phyloP scores from a whole-genome alignment of 2,329 filamentous ascomycete species.

The Trichophyton verrucosum region DNA sequence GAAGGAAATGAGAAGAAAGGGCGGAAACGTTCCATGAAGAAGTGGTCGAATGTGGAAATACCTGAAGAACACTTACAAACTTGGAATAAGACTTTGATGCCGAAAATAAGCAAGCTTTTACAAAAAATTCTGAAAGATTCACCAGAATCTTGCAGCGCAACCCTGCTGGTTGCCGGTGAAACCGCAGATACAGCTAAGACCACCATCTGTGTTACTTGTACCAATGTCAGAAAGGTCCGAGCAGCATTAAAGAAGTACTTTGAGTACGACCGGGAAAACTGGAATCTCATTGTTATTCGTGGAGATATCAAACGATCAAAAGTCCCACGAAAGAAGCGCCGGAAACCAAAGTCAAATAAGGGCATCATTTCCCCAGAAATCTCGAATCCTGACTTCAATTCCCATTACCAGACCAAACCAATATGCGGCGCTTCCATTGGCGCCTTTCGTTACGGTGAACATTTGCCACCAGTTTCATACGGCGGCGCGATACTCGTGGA shows the following conservation, averaged over 20 bases:
- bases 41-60: conserved; percentile 40
- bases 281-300: conserved; percentile 48
- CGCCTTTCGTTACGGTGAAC: conserved; percentile 71
- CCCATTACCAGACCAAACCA: conserved; percentile 65
- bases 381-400: conserved; percentile 41
- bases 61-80: conserved; percentile 43
- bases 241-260: conserved; percentile 46
- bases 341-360: conserved; percentile 24
- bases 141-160: conserved; percentile 48
- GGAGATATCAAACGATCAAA: conserved; percentile 47
- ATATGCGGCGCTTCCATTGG: conserved; percentile 85
- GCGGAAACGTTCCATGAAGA: conserved; percentile 33
- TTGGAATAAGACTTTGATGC: conserved; percentile 48
- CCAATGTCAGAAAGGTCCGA: conserved; percentile 46
- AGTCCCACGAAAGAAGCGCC: conserved; percentile 32
- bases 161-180: conserved; percentile 49
- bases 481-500: conserved; percentile 80
- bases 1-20: conserved; percentile 20
- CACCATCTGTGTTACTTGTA: conserved; percentile 52
- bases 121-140: conserved; percentile 48
- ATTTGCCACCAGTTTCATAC: conserved; percentile 81
- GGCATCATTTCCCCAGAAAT: conserved; percentile 18
- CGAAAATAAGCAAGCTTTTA: conserved; percentile 46
- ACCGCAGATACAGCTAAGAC: conserved; percentile 45
- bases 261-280: conserved; percentile 42